These are phyloP conservation scores for Leishmania lainsoni DNA, from an alignment of 208 protist genomes.

Conservation along the genomic window DNA sequence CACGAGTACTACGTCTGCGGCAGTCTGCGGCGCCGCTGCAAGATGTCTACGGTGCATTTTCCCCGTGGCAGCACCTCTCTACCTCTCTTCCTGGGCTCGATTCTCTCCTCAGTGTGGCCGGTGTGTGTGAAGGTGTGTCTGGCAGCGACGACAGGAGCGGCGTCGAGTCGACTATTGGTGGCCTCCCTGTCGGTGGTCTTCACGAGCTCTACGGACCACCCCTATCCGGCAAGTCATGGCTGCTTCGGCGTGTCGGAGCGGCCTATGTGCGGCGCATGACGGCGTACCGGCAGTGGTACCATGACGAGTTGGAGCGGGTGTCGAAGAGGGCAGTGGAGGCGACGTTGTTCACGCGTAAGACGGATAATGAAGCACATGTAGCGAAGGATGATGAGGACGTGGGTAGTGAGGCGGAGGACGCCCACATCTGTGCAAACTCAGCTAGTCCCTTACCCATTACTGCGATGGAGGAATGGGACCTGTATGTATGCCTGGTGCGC, in stretches of 20 bases:
- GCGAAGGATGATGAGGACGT: background rate
- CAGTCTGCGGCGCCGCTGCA: background rate
- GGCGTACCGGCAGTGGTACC: conserved; percentile 26
- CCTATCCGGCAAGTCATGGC: conserved; percentile 33
- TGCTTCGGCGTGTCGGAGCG: conserved; percentile 26
- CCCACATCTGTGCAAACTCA: background rate
- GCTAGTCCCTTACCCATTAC: background rate
- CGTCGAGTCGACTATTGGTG: conserved; percentile 17
- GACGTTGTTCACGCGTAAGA: too few relatives aligned
- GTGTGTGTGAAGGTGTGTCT: conserved; percentile 8
- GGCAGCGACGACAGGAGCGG: background rate
- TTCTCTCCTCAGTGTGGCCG: conserved; percentile 7
- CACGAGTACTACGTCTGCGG: conserved; percentile 15
- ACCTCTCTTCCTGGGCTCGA: conserved; percentile 21
- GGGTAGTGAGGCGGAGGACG: background rate
- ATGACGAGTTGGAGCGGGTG: conserved; percentile 14
- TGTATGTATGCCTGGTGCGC: conserved; percentile 29
- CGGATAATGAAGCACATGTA: background rate
- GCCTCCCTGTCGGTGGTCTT: conserved; percentile 29
- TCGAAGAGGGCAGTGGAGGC: conserved; percentile 3
- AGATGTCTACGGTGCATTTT: conserved; percentile 25
- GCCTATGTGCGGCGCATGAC: conserved; percentile 36
- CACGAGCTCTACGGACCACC: conserved; percentile 53
- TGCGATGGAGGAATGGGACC: conserved; percentile 27
- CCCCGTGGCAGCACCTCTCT: conserved; percentile 25